Evolutionary conservation across 352 stramenopile species (phyloP).

Genomic region (Phytophthora sansomeana): DNA sequence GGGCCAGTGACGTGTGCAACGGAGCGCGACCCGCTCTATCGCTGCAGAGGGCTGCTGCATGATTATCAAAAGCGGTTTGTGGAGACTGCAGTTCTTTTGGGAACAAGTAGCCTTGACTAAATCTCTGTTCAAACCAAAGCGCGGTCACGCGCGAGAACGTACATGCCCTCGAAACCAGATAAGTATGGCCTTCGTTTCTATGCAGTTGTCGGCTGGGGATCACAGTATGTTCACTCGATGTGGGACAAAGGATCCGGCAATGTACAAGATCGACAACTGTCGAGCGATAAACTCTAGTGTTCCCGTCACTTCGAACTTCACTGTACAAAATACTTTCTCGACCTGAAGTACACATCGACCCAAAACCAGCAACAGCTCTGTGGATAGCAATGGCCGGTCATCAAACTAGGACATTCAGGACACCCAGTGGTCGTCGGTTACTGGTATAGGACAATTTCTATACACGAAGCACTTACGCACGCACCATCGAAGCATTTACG

Average conservation of each 20-base stretch:
- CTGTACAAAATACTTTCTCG: constrained; percentile 4
- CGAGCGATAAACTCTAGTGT: constrained; percentile 14
- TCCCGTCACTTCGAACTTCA: constrained; percentile 13
- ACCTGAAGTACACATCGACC: constrained; percentile 11
- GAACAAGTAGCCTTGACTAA: constrained; percentile 12
- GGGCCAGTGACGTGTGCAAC: constrained; percentile 1
- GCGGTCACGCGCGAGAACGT: background rate
- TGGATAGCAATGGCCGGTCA: constrained; percentile 20
- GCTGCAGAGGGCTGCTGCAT: constrained; percentile 13
- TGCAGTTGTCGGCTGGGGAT: constrained; percentile 8
- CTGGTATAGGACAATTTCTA: constrained; percentile 12
- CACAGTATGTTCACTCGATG: constrained; percentile 17
- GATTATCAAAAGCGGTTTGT: constrained; percentile 23
- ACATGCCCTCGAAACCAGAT: constrained; percentile 12
- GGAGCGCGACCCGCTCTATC: constrained; percentile 4
- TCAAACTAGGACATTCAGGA: constrained; percentile 10
- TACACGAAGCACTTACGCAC: constrained; percentile 2
- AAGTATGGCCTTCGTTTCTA: constrained; percentile 24
- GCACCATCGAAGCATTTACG: constrained; percentile 1
- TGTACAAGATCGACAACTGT: background rate
- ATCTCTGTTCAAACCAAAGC: constrained; percentile 11
- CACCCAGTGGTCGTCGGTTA: constrained; percentile 8
- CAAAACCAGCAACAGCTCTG: constrained; percentile 11
- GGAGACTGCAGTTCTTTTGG: constrained; percentile 7
- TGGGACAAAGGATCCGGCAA: constrained; percentile 21